A percentile compares a stretch with the other conserved stretches of the same genome.
Evolutionary conservation across 2,329 filamentous ascomycete genomes (phyloP).

Genomic region (Aspergillus sp.): DNA sequence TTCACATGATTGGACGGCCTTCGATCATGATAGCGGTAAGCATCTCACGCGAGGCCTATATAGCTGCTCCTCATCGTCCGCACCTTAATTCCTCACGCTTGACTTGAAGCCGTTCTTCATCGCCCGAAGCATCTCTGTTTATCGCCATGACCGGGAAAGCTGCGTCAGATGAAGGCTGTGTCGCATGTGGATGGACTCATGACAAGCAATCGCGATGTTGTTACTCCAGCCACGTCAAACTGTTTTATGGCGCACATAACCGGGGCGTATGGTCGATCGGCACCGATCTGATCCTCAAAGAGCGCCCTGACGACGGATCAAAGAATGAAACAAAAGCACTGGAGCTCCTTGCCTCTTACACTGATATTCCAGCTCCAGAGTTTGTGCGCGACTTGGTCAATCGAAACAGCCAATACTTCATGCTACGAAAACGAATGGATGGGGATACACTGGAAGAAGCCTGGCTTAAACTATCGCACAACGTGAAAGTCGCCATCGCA

Average conservation of each 20-base stretch:
- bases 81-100: background rate
- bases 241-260: conserved; percentile 12
- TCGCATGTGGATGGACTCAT: conserved; percentile 12
- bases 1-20: background rate
- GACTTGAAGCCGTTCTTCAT: background rate
- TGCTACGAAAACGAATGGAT: conserved; percentile 12
- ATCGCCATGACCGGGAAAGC: background rate
- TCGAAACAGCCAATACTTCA: conserved; percentile 15
- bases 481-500: conserved; percentile 14
- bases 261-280: conserved; percentile 19
- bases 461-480: conserved; percentile 15
- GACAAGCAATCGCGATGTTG: conserved; percentile 10
- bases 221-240: conserved; percentile 17
- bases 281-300: conserved; percentile 21
- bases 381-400: conserved; percentile 19
- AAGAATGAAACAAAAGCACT: conserved; percentile 12
- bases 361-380: conserved; percentile 15
- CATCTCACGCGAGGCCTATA: background rate
- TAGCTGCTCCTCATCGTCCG: background rate
- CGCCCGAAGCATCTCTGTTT: background rate
- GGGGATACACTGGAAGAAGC: conserved; percentile 17
- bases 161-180: background rate
- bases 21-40: background rate
- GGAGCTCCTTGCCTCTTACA: conserved; percentile 5
- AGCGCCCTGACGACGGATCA: conserved; percentile 16